Conservation (phyloP, 1,284 basidiomycete genomes). For the Cutaneotrichosporon mucoides region DNA sequence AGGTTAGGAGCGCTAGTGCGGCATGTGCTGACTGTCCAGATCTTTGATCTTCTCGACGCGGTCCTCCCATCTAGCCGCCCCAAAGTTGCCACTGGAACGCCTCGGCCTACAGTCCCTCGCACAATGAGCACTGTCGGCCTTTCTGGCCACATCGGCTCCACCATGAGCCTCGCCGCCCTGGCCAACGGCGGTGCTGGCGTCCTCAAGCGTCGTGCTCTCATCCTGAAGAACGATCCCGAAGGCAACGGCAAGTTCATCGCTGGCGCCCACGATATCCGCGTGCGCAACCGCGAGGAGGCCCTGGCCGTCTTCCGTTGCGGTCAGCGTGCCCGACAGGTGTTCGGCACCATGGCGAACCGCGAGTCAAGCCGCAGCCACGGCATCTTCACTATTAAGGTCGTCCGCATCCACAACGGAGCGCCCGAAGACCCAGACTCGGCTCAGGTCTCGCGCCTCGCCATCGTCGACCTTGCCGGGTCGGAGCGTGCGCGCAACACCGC, state of each 20-base stretch:
- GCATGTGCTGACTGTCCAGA: conserved; percentile 26
- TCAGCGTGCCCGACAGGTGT: conserved; percentile 87
- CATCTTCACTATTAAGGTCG: conserved; percentile 88
- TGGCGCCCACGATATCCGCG: conserved; percentile 79
- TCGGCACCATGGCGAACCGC: conserved; percentile 89
- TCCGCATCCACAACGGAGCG: conserved; percentile 76
- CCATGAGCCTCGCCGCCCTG: conserved; percentile 44
- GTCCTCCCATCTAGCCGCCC: conserved; percentile 30
- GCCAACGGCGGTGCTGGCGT: conserved; percentile 47
- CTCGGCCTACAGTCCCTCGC: conserved; percentile 12
- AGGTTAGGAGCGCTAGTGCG: conserved; percentile 53
- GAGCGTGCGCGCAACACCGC: conserved; percentile 91
- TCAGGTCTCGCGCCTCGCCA: conserved; percentile 77
- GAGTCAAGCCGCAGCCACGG: conserved; percentile 89
- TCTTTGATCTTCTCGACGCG: conserved; percentile 52
- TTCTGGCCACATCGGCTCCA: conserved; percentile 32
- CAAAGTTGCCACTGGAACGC: conserved; percentile 4
- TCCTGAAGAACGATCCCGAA: conserved; percentile 65
- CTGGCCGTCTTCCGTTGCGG: conserved; percentile 61
- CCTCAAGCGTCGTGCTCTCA: conserved; percentile 74
- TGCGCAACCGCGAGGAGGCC: conserved; percentile 63
- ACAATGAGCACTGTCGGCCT: conserved; percentile 23
- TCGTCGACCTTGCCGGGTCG: conserved; percentile 95
- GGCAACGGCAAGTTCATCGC: conserved; percentile 81
- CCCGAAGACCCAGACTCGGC: conserved; percentile 70